Evolutionary conservation across 805 yeast species (phyloP), one percentile per base, ranked within the genome.

Genomic region (Lachancea waltii): DNA sequence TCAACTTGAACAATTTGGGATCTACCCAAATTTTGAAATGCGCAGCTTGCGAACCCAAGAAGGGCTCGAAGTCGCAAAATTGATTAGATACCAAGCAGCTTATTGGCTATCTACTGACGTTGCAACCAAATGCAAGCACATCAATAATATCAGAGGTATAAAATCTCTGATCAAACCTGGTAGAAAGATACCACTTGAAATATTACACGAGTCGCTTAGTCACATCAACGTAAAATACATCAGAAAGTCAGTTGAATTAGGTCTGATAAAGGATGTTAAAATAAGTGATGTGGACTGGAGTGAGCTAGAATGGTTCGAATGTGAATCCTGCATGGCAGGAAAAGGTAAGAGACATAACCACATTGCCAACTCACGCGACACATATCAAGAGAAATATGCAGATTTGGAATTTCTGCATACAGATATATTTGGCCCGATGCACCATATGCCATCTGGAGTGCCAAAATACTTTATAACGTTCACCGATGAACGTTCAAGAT

Each of bases 401-500:
- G 14, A 16, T 27, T 38, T 43, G 5, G 32, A 43, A 16, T 43
- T 35, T 17, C 13, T 43, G 11, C 45, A 38, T 19, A 37, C 43
- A 3, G 44, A 40, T 19, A 10, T 36, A 1, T 44, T 44, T 33
- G 48, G 46, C 7, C 48, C 48, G 15, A 19, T 35, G 23, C 31
- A 35, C 32, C 24, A 35, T 9, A 16, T 25, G 17, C 21, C 33
- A n/a, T 18, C 27, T 13, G 23, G 38, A 9, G 16, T 26, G 17
- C 35, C 42, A 4, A 10, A 13, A 17, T 40, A 37, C 27, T 44
- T 44, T 23, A 37, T 46, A 13, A 11, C 40, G 2, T 46, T 42
- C 33, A 36, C 45, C n/a, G 45, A 44, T 36, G 45, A 46, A 35
- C 13, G 22, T 3, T 37, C 45, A 7, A 14, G 43, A 9, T 42